Evolutionary conservation across 148 eudicot genomes (phyloP), one percentile per base, ranked within the genome.

Genomic region (Fallopia convolvulus): DNA sequence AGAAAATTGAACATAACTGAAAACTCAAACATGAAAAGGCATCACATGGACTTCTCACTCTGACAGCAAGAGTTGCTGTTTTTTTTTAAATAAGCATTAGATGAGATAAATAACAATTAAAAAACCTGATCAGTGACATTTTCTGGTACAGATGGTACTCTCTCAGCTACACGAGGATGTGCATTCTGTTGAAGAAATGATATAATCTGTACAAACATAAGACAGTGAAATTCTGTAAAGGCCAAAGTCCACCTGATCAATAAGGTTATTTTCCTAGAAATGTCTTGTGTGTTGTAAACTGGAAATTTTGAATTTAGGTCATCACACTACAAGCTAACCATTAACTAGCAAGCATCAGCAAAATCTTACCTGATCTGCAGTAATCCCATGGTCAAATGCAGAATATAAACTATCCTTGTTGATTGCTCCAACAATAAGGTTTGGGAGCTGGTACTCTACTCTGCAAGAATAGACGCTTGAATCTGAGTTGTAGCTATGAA

Each of bases 121-220:
- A 75, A 40, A 77, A 92, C 99, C 99, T 92, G 99, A 84, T 95
- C 99, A 2, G 97, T 92, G 41, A 95, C 99, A 80, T 95, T 95
- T 88, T 95, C 99, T 49, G 99, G 99, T 47, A 95, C 97, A 78
- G 93, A 58, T n/a, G 97, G 99, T 76, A 84, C 73, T 83, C 85
- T 88, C 72, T 91, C 91, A 47, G 97, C 92, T 72, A 91, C 97
- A 81, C 99, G 90, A 82, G 97, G 93, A 88, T 95, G 99, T 48
- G 97, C 97, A 83, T 95, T 95, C 86, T 95, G 99, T 85, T 95
- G 97, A 72, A 95, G 90, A 81, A 95, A 92, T 10, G 93, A 85
- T 78, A 95, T 80, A 85, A 92, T 92, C 99, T 95, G 97, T 90
- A 87, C 77, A 79, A 49, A 42, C 74, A 26, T 58, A 8, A 61